Evolutionary conservation across 2,329 filamentous ascomycete species (phyloP).

Genomic region (Neonectria ditissima): DNA sequence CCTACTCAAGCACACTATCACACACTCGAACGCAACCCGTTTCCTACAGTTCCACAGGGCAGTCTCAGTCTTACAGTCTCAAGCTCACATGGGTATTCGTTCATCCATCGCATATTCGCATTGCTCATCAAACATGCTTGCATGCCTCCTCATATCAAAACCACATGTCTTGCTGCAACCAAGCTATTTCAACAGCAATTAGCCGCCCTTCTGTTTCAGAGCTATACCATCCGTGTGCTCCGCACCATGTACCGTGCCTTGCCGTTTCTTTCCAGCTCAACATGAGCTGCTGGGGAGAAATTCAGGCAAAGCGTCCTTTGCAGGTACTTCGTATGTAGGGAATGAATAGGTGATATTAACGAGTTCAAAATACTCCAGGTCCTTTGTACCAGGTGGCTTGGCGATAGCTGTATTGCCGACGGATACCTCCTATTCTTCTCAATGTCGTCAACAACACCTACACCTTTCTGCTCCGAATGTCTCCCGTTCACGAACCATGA

Average conservation of each 20-base stretch:
- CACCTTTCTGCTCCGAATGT: too few relatives aligned
- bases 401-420: not conserved
- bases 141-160: not conserved
- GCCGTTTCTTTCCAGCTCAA: not conserved
- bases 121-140: slow-evolving; percentile 1
- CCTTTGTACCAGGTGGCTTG: not conserved
- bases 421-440: not conserved
- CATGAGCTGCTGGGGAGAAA: not conserved
- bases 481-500: not conserved
- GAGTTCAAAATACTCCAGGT: not conserved
- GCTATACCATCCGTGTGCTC: slow-evolving; percentile 8
- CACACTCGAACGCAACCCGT: not conserved
- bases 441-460: not conserved
- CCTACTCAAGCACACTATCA: slow-evolving; percentile 1
- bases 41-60: not conserved
- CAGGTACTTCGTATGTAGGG: not conserved
- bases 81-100: not conserved
- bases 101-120: not conserved
- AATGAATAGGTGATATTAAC: not conserved
- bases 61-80: not conserved
- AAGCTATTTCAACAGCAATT: slow-evolving; percentile 1
- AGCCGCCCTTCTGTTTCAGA: not conserved
- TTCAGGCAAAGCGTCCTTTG: not conserved
- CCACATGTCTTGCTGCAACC: not conserved
- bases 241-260: not conserved